phyloP scores from a whole-genome alignment of 805 yeast species.

The Saturnispora sanitii region DNA sequence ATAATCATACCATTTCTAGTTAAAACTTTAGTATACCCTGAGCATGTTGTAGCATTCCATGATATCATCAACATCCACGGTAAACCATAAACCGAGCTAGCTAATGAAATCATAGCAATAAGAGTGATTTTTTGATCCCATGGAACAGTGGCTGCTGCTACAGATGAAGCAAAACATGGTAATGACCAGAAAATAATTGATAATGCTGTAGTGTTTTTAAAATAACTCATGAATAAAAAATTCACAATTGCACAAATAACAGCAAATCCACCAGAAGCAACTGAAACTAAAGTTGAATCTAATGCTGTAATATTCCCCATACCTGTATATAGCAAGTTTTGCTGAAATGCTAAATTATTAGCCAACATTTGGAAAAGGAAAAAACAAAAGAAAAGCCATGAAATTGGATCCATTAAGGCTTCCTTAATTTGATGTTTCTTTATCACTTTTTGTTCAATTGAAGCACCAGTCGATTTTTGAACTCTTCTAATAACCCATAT shows the following conservation, averaged over 20 bases:
- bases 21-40: slow-evolving; percentile 44
- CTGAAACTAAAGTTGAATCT: slow-evolving; percentile 42
- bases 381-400: slow-evolving; percentile 34
- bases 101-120: slow-evolving; percentile 39
- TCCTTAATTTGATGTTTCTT: slow-evolving; percentile 43
- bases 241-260: slow-evolving; percentile 32
- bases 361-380: slow-evolving; percentile 40
- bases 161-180: slow-evolving; percentile 27
- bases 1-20: slow-evolving; percentile 39
- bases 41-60: slow-evolving; percentile 25
- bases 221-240: slow-evolving; percentile 25
- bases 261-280: slow-evolving; percentile 43
- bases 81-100: slow-evolving; percentile 30
- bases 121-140: slow-evolving; percentile 37
- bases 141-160: slow-evolving; percentile 29
- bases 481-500: slow-evolving; percentile 39
- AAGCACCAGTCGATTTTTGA: slow-evolving; percentile 27
- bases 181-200: slow-evolving; percentile 18
- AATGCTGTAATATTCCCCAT: slow-evolving; percentile 32
- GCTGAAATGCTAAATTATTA: slow-evolving; percentile 45
- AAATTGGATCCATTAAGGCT: slow-evolving; percentile 38
- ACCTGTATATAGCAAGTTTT: slow-evolving; percentile 36
- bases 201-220: slow-evolving; percentile 31
- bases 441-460: slow-evolving; percentile 37
- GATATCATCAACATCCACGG: slow-evolving; percentile 21